Base-by-base conservation (phyloP, 164 flowering plant species). In the Buxus sempervirens region DNA sequence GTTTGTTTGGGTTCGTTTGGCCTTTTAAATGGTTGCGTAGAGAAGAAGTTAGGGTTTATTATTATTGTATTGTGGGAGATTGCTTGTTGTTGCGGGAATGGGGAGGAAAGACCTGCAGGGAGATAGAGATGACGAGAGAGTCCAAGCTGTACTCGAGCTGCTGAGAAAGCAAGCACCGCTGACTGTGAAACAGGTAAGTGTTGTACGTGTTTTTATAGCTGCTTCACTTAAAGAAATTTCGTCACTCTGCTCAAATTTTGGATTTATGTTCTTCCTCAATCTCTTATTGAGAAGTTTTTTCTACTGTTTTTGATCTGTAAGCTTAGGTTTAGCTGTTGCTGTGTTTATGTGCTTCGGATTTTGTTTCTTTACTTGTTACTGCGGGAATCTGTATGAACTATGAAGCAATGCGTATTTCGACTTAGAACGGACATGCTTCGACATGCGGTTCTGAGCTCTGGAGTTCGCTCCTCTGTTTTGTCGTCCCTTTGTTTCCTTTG, bases 101-200 rank as follows among this genome's bases (percentile, higher is more conserved):
- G 96, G 89, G 64, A 90, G 78, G 86, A 88, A 80, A 72, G 82
- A 78, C 57, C n/a, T n/a, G n/a, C 68, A 69, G 67, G 72, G 70
- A 36, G 75, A 79, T 60, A 76, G 62, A 60, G 81, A 77, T 36
- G 74, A 63, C 32, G 79, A 76, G 65, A 87, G 74, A 68, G 85
- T 85, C 13, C 82, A 85, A 65, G 75, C 90, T 55, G 96, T 95
- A n/a, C 89, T 91, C 58, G 64, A 86, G 21, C 73, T 85, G 19
- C 75, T 95, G 22, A 76, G 84, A 25, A 92, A 89, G 71, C 97
- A 91, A 79, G 65, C 89, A 51, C 92, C 93, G 0, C 88, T 95
- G 42, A 69, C 94, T 28, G 82, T 87, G 6, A 89, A 90, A 73
- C 99, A 92, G 88, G 98, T 90, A 22, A 14, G 25, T 14, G 9